Evolutionary conservation across 1,284 basidiomycete genomes (phyloP).

Genomic region (Puccinia novopanici): DNA sequence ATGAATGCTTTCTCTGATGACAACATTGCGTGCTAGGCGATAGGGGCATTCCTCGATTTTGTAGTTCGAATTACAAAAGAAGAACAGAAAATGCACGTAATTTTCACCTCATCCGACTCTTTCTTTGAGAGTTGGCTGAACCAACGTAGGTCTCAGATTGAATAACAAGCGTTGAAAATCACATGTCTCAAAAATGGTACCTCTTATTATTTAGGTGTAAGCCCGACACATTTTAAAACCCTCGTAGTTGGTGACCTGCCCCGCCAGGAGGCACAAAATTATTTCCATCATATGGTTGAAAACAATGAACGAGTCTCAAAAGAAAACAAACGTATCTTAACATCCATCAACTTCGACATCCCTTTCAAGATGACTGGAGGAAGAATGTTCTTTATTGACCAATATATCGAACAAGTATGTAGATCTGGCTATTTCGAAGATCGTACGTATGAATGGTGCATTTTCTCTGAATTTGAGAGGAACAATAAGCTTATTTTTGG

Average conservation of each 20-base stretch:
- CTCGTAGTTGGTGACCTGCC: constrained; percentile 7
- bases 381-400: neutral
- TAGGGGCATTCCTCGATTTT: neutral
- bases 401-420: neutral
- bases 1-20: neutral
- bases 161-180: neutral
- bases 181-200: neutral
- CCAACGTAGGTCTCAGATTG: neutral
- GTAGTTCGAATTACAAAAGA: neutral
- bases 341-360: neutral
- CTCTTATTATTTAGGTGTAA: neutral
- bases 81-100: constrained; percentile 14
- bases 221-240: neutral
- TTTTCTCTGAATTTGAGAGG: neutral
- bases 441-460: neutral
- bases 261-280: neutral
- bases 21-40: neutral
- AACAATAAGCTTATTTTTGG: too few species aligned
- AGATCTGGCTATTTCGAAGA: neutral
- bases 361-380: too few species aligned
- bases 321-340: neutral
- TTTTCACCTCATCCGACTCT: too few species aligned
- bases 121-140: constrained; percentile 18
- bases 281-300: neutral
- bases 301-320: neutral